Evolutionary conservation across 2,329 filamentous ascomycete species (phyloP), one percentile per base, ranked within the genome.

Genomic region (Coniochaeta pulveracea): DNA sequence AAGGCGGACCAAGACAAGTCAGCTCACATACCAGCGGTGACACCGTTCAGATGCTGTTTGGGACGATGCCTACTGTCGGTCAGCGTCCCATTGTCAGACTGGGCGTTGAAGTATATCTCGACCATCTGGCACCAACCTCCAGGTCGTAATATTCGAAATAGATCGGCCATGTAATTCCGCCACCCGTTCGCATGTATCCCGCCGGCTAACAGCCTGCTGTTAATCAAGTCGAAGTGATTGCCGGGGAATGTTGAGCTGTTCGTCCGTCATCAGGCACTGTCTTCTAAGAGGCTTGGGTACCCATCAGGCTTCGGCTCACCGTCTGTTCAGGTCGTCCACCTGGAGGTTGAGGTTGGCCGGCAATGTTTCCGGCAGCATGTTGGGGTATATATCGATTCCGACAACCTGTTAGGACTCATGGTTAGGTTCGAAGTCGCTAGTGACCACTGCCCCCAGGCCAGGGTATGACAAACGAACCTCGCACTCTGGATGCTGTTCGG

Each of bases 51-150:
- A n/a, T n/a, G n/a, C n/a, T n/a, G n/a, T n/a, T n/a, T n/a, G n/a
- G n/a, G n/a, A n/a, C 9, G 8, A 12, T 18, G 18, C 65, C 53
- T 48, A 68, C 74, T 64, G 33, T 77, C 67, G 9, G 73, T 77
- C 45, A 91, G 59, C n/a, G 73, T 76, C 5, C 85, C 85, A 46
- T 84, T 93, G 44, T 89, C 76, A 1, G 85, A 93, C 52, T 93
- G 88, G 17, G 84, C 76, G 42, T 85, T 85, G 53, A 79, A 80
- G 48, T 93, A 85, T 46, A 88, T 72, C 50, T 94, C 88, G n/a
- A 84, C 72, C 69, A 93, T 78, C 49, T 94, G 85, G 38, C 82
- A 70, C 85, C 85, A 94, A 2, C 88, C 86, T 3, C 78, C 80
- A 5, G 76, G 79, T 33, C 74, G 79, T 40, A 88, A 60, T 8